Evolutionary conservation across 2,329 filamentous ascomycete genomes (phyloP), one percentile per base, ranked within the genome.

Genomic region (Septoria petroselini): DNA sequence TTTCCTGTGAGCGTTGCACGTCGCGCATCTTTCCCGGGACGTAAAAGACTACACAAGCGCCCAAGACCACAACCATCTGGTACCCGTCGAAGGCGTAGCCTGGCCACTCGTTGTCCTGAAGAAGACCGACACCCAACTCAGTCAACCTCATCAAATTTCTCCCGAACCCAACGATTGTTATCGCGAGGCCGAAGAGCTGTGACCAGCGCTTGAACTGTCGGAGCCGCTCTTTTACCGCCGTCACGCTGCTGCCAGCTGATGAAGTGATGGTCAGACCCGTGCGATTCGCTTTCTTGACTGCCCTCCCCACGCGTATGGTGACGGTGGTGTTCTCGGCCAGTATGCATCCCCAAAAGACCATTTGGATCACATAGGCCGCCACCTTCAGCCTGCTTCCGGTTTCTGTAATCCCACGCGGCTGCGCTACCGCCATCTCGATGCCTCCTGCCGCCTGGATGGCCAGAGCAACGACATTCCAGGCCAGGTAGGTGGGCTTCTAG

Each of bases 41-140:
- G 23, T 51, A 54, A 39, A 48, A 51, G 7, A 54, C 19, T 4
- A 14, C 48, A 31, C 38, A 54, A 19, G 35, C 40, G 3, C 48
- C 42, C 43, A 54, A 51, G 6, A 54, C 39, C 12, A 54, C 27
- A 2, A 37, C 52, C 42, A 54, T 54, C 40, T 54, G 43, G 39
- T 51, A 54, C 4, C 48, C 43, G 40, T 54, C 48, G 15, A 51
- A 54, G 15, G 44, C 43, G 38, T 54, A 54, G 19, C 42, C 30
- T 2, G 41, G 29, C 52, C 42, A 54, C 37, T 54, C 48, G 19
- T 48, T 54, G n/a, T 48, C 19, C 27, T 51, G 21, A 23, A 54
- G 33, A 14, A 54, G 40, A 1, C 30, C 23, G 11, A 51, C 43
- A 14, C 48, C 43, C 11, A 48, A 27, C 31, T 54, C 43, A 7